phyloP scores from a whole-genome alignment of 768 basidiomycete genomes.

The Rhodosporidiobolus odoratus region DNA sequence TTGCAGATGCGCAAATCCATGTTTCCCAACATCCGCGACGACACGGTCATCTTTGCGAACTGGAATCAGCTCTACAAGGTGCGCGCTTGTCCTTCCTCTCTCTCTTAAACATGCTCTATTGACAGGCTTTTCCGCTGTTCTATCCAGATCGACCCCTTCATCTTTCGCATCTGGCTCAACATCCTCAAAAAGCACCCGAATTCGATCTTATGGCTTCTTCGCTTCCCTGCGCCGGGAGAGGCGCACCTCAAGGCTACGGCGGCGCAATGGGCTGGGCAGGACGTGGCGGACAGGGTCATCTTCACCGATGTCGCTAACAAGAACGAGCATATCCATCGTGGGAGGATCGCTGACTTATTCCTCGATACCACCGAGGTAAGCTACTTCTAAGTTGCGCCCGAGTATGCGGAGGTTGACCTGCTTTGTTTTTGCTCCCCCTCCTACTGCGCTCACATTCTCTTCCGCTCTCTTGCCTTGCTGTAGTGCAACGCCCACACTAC shows the following conservation, averaged over 20 bases:
- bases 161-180: conserved; percentile 54
- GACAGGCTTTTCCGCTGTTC: background rate
- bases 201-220: conserved; percentile 56
- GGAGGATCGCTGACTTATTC: conserved; percentile 54
- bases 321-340: conserved; percentile 52
- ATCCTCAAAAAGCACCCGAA: conserved; percentile 51
- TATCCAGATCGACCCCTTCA: conserved; percentile 39
- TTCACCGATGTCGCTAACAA: conserved; percentile 55
- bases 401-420: too few species aligned
- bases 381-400: too few species aligned
- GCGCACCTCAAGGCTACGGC: conserved; percentile 51
- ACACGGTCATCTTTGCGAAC: conserved; percentile 54
- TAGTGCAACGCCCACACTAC: conserved; percentile 57
- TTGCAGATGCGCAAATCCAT: conserved; percentile 47
- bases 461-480: too few species aligned
- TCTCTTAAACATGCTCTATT: background rate
- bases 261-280: conserved; percentile 51
- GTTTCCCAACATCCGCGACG: conserved; percentile 52
- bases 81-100: conserved; percentile 34
- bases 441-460: background rate
- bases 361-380: conserved; percentile 56
- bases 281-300: conserved; percentile 51
- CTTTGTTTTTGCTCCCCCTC: background rate
- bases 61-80: conserved; percentile 58
- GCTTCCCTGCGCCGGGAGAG: conserved; percentile 54